These are phyloP conservation scores for Tolypocladium cylindrosporum DNA, from an alignment of 2,329 filamentous ascomycete genomes.

Conservation along the genomic window DNA sequence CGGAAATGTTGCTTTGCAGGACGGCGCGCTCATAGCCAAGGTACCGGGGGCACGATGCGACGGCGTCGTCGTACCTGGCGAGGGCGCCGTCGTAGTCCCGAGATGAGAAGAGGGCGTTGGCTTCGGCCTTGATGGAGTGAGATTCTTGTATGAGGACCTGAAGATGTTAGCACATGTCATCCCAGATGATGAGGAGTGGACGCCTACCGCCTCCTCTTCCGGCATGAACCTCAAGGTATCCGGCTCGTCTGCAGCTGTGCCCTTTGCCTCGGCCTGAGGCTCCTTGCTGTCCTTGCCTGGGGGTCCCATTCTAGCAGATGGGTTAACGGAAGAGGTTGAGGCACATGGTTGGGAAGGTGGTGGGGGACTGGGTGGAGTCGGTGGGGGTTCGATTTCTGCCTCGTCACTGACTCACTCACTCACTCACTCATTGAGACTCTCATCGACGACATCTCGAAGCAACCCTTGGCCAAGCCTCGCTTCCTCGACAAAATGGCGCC, in stretches of 20 bases:
- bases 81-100: conserved; percentile 69
- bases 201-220: conserved; percentile 42
- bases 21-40: conserved; percentile 84
- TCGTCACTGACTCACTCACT: not conserved
- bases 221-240: conserved; percentile 34
- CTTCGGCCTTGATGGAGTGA: conserved; percentile 60
- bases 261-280: not conserved
- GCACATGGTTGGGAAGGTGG: not conserved
- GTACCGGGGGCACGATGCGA: conserved; percentile 70
- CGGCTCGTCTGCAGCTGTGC: conserved; percentile 6
- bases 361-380: not conserved
- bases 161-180: not conserved
- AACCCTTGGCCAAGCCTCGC: not conserved
- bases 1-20: conserved; percentile 78
- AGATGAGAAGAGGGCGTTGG: conserved; percentile 69
- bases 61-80: conserved; percentile 70
- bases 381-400: not conserved
- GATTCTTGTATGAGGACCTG: conserved; percentile 63
- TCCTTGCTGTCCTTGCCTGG: not conserved
- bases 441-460: not conserved
- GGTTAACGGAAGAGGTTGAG: not conserved
- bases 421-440: not conserved
- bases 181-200: not conserved
- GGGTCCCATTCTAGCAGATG: not conserved
- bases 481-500: conserved; percentile 26